These are phyloP conservation scores for Hypericum androsaemum DNA, from an alignment of 345 rosid species.

Conservation along the genomic window DNA sequence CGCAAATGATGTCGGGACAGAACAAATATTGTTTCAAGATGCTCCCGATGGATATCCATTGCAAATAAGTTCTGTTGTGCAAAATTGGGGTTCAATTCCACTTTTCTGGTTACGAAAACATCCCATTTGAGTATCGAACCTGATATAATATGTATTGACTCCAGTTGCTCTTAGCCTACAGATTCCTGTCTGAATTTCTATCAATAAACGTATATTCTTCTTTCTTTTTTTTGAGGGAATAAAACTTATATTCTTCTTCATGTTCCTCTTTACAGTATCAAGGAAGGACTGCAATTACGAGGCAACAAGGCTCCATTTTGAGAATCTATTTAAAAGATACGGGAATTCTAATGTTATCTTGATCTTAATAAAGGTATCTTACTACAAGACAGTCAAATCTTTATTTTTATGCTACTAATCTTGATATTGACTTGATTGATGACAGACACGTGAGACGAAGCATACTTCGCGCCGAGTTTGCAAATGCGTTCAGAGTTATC, in stretches of 20 bases:
- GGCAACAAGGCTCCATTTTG: constrained; percentile 89
- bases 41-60: constrained; percentile 46
- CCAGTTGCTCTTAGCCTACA: neutral
- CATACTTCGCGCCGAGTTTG: constrained; percentile 74
- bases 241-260: constrained; percentile 10
- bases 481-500: constrained; percentile 57
- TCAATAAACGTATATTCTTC: neutral
- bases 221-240: no score
- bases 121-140: constrained; percentile 82
- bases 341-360: constrained; percentile 79
- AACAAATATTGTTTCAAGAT: constrained; percentile 81
- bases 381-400: neutral
- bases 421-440: constrained; percentile 13
- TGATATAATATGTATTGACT: constrained; percentile 76
- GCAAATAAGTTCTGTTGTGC: constrained; percentile 86
- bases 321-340: constrained; percentile 79
- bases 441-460: constrained; percentile 70
- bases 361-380: constrained; percentile 76
- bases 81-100: constrained; percentile 82
- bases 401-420: constrained; percentile 13
- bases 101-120: constrained; percentile 94
- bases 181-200: neutral
- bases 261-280: constrained; percentile 46
- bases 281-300: constrained; percentile 59
- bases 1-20: constrained; percentile 98